These are phyloP conservation scores for Stephanodiscus minutulus DNA, from an alignment of 108 stramenopile species.

Conservation along the genomic window DNA sequence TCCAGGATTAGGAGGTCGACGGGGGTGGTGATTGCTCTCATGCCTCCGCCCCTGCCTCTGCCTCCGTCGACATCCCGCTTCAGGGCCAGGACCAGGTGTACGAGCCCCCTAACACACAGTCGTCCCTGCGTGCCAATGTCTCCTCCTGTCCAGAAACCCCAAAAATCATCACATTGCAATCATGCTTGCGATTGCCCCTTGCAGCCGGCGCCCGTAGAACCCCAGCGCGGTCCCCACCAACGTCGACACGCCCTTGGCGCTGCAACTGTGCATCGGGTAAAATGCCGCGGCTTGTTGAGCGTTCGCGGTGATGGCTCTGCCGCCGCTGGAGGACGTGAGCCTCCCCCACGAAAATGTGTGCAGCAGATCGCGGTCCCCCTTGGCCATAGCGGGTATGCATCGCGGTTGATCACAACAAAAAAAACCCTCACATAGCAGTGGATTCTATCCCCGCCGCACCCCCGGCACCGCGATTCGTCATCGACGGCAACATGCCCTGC, in stretches of 20 bases:
- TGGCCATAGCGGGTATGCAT: slow-evolving; percentile 19
- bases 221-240: slow-evolving; percentile 86
- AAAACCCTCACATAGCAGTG: too few species aligned
- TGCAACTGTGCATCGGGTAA: slow-evolving; percentile 74
- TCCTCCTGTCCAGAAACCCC: slow-evolving; percentile 26
- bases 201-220: slow-evolving; percentile 79
- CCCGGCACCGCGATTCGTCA: too few species aligned
- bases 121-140: slow-evolving; percentile 30
- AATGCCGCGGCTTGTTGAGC: slow-evolving; percentile 80
- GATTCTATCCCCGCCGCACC: too few species aligned
- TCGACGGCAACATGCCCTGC: too few species aligned
- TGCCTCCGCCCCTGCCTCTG: neutral
- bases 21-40: slow-evolving; percentile 47
- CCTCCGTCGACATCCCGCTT: slow-evolving; percentile 23
- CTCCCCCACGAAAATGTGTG: slow-evolving; percentile 82
- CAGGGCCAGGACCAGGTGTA: slow-evolving; percentile 60
- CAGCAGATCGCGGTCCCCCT: slow-evolving; percentile 56
- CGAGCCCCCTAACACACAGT: slow-evolving; percentile 50
- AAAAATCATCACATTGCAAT: slow-evolving; percentile 58
- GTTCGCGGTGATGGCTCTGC: slow-evolving; percentile 65
- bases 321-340: slow-evolving; percentile 67
- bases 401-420: slow-evolving; percentile 27
- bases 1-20: slow-evolving; percentile 61
- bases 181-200: slow-evolving; percentile 61
- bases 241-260: slow-evolving; percentile 63